Conservation (phyloP, 2,329 filamentous ascomycete genomes). For the Penicillium sumatraense region DNA sequence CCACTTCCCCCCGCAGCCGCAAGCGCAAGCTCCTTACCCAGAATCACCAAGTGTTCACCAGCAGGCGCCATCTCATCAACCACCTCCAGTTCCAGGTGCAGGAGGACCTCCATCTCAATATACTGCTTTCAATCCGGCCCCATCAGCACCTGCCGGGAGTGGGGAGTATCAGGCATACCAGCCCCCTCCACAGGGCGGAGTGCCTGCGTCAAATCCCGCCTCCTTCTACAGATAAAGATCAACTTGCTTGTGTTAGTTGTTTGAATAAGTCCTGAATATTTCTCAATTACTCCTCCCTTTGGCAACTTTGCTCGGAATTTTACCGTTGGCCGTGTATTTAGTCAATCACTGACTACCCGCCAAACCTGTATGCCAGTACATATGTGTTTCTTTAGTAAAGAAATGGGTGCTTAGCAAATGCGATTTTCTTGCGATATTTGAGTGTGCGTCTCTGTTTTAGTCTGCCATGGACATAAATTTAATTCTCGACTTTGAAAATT, state of each 20-base stretch:
- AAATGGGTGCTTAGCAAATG: constrained; percentile 7
- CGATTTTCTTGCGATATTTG: constrained; percentile 4
- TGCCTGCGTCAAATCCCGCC: constrained; percentile 40
- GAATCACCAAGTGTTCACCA: constrained; percentile 34
- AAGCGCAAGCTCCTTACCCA: constrained; percentile 37
- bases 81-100: constrained; percentile 40
- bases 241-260: constrained; percentile 1
- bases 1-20: constrained; percentile 29
- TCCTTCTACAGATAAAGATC: constrained; percentile 43
- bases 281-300: background rate
- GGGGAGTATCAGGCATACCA: constrained; percentile 44
- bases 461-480: background rate
- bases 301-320: constrained; percentile 6
- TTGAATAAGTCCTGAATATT: background rate
- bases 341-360: constrained; percentile 11
- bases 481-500: too few species aligned
- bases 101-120: constrained; percentile 38
- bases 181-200: constrained; percentile 36
- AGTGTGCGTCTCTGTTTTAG: background rate
- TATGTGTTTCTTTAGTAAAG: constrained; percentile 20
- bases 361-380: constrained; percentile 21
- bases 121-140: constrained; percentile 32
- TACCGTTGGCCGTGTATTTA: constrained; percentile 17
- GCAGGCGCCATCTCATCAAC: constrained; percentile 37
- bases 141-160: constrained; percentile 27